These are phyloP conservation scores for Gynandropsis gynandra DNA, from an alignment of 345 rosid genomes.

Conservation along the genomic window DNA sequence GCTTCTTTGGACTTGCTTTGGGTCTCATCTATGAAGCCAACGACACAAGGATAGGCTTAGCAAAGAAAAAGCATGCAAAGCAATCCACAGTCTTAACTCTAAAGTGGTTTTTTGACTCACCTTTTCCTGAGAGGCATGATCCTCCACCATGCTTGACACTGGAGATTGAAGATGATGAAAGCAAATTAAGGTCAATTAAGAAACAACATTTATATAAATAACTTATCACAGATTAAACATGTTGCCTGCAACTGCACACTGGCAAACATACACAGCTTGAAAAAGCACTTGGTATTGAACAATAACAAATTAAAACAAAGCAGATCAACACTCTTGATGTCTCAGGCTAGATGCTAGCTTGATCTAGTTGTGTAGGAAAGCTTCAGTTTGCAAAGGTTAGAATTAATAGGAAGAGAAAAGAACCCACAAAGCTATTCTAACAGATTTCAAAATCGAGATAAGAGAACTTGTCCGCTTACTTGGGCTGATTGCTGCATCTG, in stretches of 20 bases:
- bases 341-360: too few species aligned
- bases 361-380: neutral
- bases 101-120: constrained; percentile 30
- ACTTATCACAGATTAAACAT: neutral
- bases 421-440: constrained; percentile 5
- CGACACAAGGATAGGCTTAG: constrained; percentile 7
- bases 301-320: constrained; percentile 7
- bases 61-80: neutral
- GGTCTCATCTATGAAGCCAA: constrained; percentile 33
- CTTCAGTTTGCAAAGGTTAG: neutral
- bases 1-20: constrained; percentile 47
- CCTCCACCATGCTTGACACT: constrained; percentile 41
- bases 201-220: constrained; percentile 7
- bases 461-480: constrained; percentile 34
- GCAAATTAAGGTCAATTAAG: constrained; percentile 18
- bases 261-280: constrained; percentile 7
- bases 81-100: neutral
- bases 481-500: constrained; percentile 20
- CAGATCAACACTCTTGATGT: constrained; percentile 2
- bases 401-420: neutral
- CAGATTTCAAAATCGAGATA: too few species aligned
- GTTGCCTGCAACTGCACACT: neutral
- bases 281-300: constrained; percentile 12
- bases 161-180: constrained; percentile 18
- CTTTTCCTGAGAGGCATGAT: constrained; percentile 39